Percentiles rank a stretch among this genome's conserved stretches.
Conservation (phyloP, 75 land plant species). For the Picea glauca region DNA sequence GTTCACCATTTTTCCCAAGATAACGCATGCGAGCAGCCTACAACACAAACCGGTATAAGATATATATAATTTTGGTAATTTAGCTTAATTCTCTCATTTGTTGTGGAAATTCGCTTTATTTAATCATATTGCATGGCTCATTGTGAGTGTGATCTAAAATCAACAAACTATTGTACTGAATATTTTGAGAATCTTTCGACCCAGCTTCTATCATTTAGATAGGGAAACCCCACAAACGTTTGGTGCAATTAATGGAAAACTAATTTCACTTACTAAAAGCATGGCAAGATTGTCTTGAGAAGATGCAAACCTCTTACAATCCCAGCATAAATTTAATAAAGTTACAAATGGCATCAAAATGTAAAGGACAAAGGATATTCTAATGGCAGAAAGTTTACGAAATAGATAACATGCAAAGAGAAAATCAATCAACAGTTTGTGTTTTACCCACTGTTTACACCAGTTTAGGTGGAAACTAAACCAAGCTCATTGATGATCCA, state of each 20-base stretch:
- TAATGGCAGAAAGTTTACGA: background rate
- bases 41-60: slow-evolving; percentile 2
- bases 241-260: background rate
- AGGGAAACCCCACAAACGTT: too few relatives aligned
- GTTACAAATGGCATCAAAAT: background rate
- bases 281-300: background rate
- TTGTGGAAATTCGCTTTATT: background rate
- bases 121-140: background rate
- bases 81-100: background rate
- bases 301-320: background rate
- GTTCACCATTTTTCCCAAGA: slow-evolving; percentile 43
- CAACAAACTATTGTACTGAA: background rate
- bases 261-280: background rate
- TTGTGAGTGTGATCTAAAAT: background rate
- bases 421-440: background rate
- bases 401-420: background rate
- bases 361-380: background rate
- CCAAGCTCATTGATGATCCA: background rate
- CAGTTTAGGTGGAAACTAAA: background rate
- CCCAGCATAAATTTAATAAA: background rate
- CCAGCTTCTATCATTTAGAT: background rate
- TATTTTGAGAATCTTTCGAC: background rate
- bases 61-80: background rate
- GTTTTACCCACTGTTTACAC: background rate
- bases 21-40: slow-evolving; percentile 99